Base-by-base conservation (phyloP, 257 asterid genomes). In the Leonotis leonurus region DNA sequence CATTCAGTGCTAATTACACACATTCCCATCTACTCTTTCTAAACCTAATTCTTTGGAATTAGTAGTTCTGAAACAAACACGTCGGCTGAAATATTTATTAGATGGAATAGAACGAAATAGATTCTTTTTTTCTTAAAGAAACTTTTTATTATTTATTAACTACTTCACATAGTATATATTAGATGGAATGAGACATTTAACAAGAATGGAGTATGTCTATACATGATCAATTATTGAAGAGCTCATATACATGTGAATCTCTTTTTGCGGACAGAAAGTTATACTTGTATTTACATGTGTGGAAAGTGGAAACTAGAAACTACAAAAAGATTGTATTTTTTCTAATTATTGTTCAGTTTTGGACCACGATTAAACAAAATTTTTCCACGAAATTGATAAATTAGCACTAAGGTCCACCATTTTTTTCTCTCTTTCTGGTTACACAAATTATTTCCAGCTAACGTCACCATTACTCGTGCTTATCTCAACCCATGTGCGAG, bases 391-490 rank as follows among this genome's bases (percentile, higher is more conserved):
- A 51, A 44, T 26, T 16, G 40, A 63, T 24, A 52, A 66, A 66
- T 66, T 55, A 55, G 71, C 22, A 18, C 12, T 40, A 54, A 21
- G 41, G 64, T 66, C 64, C 64, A 66, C 56, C n/a, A n/a, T n/a
- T n/a, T n/a, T n/a, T n/a, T n/a, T n/a, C n/a, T 24, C n/a, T 54
- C 17, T 41, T 65, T 37, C 2, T 2, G 46, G 36, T 6, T n/a
- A 14, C 43, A 32, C 18, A 3, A 14, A 6, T 21, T 22, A 11
- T 56, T 43, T 45, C 8, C 8, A 32, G 37, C n/a, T 24, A 24
- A 58, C 73, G 67, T 58, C 73, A 68, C 60, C 61, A 46, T 58
- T 58, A 59, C 67, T 58, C 67, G 9, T 68, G 67, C 67, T 48
- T 58, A 58, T 68, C 73, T 45, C 62, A 37, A 53, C 18, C 62